These are phyloP conservation scores for Iris macrosiphon DNA, from an alignment of 106 monocot species.

Conservation along the genomic window DNA sequence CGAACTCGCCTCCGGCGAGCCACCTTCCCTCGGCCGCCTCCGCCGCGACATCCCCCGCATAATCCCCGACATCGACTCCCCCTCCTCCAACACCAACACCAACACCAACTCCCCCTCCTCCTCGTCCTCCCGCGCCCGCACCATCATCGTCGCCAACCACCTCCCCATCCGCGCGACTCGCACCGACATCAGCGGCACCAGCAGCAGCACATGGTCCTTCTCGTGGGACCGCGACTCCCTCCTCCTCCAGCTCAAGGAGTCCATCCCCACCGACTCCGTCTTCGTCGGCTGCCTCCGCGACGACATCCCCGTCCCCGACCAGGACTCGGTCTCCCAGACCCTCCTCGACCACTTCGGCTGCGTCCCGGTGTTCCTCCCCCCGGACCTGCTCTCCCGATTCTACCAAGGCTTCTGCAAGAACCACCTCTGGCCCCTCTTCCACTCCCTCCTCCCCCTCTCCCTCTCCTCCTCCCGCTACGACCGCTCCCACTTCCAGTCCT, in stretches of 20 bases:
- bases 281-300: constrained; percentile 60
- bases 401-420: constrained; percentile 79
- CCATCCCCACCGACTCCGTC: constrained; percentile 32
- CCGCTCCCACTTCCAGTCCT: constrained; percentile 51
- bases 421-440: constrained; percentile 76
- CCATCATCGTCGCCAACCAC: constrained; percentile 65
- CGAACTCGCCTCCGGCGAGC: constrained; percentile 53
- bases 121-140: constrained; percentile 28
- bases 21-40: constrained; percentile 25
- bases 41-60: constrained; percentile 47
- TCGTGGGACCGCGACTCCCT: constrained; percentile 55
- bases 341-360: constrained; percentile 49
- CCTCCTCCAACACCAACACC: constrained; percentile 6
- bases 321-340: constrained; percentile 43
- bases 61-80: constrained; percentile 35
- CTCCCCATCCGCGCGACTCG: constrained; percentile 46
- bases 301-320: constrained; percentile 46
- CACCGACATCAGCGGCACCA: constrained; percentile 6
- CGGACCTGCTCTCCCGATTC: constrained; percentile 38
- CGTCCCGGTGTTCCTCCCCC: constrained; percentile 52
- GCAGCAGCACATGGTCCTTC: constrained; percentile 27
- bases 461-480: constrained; percentile 56
- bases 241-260: constrained; percentile 49
- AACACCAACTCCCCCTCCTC: no score
- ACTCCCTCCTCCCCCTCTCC: constrained; percentile 74